Evolutionary conservation across 2,329 filamentous ascomycete genomes (phyloP).

Genomic region (Remersonia thermophila): DNA sequence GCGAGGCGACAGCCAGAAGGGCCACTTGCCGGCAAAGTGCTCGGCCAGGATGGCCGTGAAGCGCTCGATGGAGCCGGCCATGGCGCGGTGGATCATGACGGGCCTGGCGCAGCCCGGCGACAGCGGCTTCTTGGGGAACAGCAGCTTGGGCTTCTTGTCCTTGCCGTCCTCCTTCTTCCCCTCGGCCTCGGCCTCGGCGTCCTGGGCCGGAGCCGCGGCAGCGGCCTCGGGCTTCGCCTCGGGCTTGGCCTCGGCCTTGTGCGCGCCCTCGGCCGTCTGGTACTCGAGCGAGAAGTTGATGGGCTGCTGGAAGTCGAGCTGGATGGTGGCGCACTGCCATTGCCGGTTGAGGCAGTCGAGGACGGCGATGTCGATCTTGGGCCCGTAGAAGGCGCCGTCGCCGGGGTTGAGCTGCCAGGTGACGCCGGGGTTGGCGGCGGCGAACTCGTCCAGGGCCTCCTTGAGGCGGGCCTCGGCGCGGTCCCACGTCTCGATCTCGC

Average conservation of each 20-base stretch:
- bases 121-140: constrained; percentile 37
- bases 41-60: constrained; percentile 67
- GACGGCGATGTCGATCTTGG: constrained; percentile 96
- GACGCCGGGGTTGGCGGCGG: constrained; percentile 38
- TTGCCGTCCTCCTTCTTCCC: constrained; percentile 18
- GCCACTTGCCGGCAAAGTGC: constrained; percentile 81
- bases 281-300: constrained; percentile 82
- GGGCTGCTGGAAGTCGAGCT: constrained; percentile 80
- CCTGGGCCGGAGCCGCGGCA: constrained; percentile 14
- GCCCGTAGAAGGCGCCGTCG: constrained; percentile 95
- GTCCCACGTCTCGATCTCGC: constrained; percentile 78
- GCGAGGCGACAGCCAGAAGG: constrained; percentile 77
- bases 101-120: constrained; percentile 63
- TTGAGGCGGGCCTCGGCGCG: constrained; percentile 72
- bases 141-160: constrained; percentile 28
- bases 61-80: constrained; percentile 55
- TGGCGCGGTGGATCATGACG: constrained; percentile 79
- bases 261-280: constrained; percentile 53
- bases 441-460: constrained; percentile 68
- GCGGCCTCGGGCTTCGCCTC: constrained; percentile 14
- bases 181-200: constrained; percentile 3
- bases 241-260: constrained; percentile 22
- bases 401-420: constrained; percentile 87
- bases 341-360: constrained; percentile 17
- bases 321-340: constrained; percentile 85